These are phyloP conservation scores for Lactarius psammicola DNA, from an alignment of 768 basidiomycete genomes.

Conservation along the genomic window DNA sequence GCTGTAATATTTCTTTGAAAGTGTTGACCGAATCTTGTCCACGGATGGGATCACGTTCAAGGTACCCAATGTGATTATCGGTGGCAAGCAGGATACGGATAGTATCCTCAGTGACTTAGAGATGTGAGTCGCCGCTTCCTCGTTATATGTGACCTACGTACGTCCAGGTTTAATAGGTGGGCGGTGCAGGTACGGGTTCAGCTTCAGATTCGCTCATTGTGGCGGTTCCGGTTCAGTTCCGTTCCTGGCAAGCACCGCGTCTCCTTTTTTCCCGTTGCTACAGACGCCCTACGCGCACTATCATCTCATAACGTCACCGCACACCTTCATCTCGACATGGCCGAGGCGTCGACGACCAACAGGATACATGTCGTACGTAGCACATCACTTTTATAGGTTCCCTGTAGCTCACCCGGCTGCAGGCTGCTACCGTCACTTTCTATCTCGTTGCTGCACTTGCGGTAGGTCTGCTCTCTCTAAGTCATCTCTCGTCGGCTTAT, in stretches of 20 bases:
- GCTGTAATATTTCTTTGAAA: conserved; percentile 88
- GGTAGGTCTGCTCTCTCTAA: conserved; percentile 48
- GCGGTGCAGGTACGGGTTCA: conserved; percentile 9
- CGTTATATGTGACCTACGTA: conserved; percentile 8
- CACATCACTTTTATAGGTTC: no score
- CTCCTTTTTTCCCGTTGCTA: no score
- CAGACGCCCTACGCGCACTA: no score
- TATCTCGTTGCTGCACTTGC: conserved; percentile 87
- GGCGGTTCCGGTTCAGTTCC: background rate
- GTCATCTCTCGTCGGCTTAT: background rate
- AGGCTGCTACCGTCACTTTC: conserved; percentile 78
- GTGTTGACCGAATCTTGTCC: conserved; percentile 95
- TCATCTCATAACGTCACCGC: background rate
- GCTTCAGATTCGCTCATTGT: conserved; percentile 6
- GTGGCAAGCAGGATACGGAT: conserved; percentile 88
- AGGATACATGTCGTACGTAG: conserved; percentile 18
- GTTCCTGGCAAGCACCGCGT: background rate
- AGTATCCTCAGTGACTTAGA: conserved; percentile 56
- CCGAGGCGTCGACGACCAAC: conserved; percentile 1
- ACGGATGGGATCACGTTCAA: conserved; percentile 90
- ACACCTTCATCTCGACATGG: conserved; percentile 1
- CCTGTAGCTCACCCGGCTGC: conserved; percentile 7
- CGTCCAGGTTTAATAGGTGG: conserved; percentile 18
- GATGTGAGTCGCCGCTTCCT: background rate
- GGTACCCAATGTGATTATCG: conserved; percentile 94